Conservation (phyloP, 345 rosid species). For the Geranium brycei region DNA sequence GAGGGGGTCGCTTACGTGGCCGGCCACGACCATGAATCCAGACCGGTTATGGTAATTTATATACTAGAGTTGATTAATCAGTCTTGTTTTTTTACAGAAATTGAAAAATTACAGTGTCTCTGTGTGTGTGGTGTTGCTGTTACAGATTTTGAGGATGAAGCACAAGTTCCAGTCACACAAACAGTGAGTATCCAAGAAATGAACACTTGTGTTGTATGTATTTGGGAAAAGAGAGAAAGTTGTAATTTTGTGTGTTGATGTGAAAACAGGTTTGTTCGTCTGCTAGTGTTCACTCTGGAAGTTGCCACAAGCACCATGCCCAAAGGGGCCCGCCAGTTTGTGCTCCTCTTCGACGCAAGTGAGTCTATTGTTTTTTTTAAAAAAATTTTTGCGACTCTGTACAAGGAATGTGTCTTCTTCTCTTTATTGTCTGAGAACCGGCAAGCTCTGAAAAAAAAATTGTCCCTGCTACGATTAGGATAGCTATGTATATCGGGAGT, state of each 20-base stretch:
- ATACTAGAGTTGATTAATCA: not conserved
- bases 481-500: not conserved
- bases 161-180: slow-evolving; percentile 72
- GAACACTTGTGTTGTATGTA: too few species aligned
- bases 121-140: not conserved
- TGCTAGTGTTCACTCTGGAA: slow-evolving; percentile 80
- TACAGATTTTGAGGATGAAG: slow-evolving; percentile 74
- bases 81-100: not conserved
- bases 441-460: too few species aligned
- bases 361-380: slow-evolving; percentile 15
- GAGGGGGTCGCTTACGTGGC: slow-evolving; percentile 81
- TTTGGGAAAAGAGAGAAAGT: too few species aligned
- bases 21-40: slow-evolving; percentile 74
- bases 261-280: slow-evolving; percentile 48
- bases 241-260: too few species aligned
- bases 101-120: not conserved
- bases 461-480: too few species aligned
- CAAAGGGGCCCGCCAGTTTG: slow-evolving; percentile 62
- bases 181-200: slow-evolving; percentile 33
- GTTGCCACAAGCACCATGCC: slow-evolving; percentile 77
- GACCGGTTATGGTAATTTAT: slow-evolving; percentile 61
- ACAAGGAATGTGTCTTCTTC: too few species aligned
- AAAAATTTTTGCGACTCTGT: too few species aligned
- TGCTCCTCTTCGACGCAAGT: slow-evolving; percentile 88
- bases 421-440: too few species aligned